These are phyloP conservation scores for Dalbergia oliveri DNA, from an alignment of 306 rosid genomes.

Conservation along the genomic window DNA sequence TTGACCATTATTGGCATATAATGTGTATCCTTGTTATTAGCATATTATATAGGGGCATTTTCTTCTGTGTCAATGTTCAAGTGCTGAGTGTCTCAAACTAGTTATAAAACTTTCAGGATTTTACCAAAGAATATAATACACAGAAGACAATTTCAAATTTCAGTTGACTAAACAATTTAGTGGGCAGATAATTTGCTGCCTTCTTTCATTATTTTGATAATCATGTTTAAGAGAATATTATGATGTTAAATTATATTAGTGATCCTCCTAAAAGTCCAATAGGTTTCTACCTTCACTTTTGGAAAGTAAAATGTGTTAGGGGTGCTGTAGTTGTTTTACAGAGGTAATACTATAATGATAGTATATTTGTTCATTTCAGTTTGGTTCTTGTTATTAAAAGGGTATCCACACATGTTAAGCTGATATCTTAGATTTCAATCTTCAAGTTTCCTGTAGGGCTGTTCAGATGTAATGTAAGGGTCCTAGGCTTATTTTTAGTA, in stretches of 20 bases:
- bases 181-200: not conserved
- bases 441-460: constrained; percentile 8
- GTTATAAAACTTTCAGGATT: constrained; percentile 22
- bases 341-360: not conserved
- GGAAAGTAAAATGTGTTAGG: not conserved
- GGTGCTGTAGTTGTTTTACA: constrained; percentile 7
- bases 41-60: not conserved
- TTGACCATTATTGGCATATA: constrained; percentile 41
- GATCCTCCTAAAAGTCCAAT: not conserved
- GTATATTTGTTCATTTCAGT: constrained; percentile 2
- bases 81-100: constrained; percentile 7
- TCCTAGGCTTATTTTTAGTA: constrained; percentile 1
- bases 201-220: not conserved
- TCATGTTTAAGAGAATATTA: constrained; percentile 9
- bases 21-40: constrained; percentile 39
- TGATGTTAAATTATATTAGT: constrained; percentile 10
- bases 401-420: not conserved
- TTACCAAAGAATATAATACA: not conserved
- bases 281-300: constrained; percentile 28
- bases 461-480: not conserved
- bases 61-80: not conserved
- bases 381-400: not conserved
- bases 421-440: not conserved
- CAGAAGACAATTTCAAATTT: not conserved
- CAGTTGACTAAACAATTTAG: not conserved